Evolutionary conservation across 139 green algal genomes (phyloP).

Genomic region (Chlamydomonas eustigma): DNA sequence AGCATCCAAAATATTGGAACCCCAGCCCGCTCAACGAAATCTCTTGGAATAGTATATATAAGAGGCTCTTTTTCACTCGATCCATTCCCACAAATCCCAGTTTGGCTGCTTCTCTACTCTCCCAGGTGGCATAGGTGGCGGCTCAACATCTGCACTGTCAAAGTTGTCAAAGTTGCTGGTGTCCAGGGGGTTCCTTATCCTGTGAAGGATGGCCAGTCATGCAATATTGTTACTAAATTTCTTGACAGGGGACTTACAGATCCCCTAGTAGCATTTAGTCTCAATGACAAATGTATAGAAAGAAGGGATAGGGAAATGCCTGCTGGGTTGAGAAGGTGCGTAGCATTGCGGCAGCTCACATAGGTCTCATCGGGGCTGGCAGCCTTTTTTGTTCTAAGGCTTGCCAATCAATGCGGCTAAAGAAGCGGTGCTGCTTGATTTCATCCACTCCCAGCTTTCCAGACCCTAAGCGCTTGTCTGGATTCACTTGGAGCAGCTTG

Average conservation of each 20-base stretch:
- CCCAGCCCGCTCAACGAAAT: no score
- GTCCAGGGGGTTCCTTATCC: constrained; percentile 51
- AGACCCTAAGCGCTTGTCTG: constrained; percentile 60
- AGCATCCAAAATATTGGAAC: no score
- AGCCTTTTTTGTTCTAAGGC: constrained; percentile 47
- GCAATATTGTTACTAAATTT: no score
- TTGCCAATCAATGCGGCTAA: constrained; percentile 60
- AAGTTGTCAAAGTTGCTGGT: constrained; percentile 74
- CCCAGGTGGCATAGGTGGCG: constrained; percentile 18
- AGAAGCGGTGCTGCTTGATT: constrained; percentile 69
- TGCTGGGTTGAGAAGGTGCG: no score
- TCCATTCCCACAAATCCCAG: constrained; percentile 4
- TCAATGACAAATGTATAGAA: no score
- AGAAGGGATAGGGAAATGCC: no score
- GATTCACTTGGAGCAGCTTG: constrained; percentile 70
- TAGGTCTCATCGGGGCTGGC: constrained; percentile 48
- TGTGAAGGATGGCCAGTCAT: no score
- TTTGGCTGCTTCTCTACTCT: background rate
- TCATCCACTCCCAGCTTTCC: constrained; percentile 46
- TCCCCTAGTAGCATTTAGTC: no score
- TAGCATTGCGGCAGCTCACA: constrained; percentile 2
- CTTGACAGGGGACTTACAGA: no score
- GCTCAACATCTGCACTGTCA: constrained; percentile 46
- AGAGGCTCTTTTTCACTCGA: no score
- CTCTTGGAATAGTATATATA: no score